phyloP scores from a whole-genome alignment of 1,284 basidiomycete genomes.

The Ganoderma meredithae region DNA sequence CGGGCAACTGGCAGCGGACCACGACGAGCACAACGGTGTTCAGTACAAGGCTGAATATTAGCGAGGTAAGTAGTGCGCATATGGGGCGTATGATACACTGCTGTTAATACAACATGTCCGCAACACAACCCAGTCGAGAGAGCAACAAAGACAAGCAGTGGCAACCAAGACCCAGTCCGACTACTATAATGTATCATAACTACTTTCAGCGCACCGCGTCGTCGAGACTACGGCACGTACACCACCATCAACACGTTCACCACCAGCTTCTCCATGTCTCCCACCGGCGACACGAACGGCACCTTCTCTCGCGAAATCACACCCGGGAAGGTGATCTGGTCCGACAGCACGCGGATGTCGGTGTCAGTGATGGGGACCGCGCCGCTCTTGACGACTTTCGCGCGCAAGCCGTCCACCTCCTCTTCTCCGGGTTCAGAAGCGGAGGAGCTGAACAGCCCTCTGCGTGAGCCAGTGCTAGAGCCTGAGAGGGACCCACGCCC shows the following conservation, averaged over 20 bases:
- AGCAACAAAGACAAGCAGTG: constrained; percentile 18
- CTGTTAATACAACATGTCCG: constrained; percentile 34
- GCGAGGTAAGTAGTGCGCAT: not conserved
- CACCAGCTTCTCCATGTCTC: constrained; percentile 73
- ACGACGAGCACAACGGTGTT: not conserved
- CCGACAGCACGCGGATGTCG: constrained; percentile 67
- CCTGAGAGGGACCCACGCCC: constrained; percentile 42
- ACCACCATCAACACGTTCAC: constrained; percentile 77
- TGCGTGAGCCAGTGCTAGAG: constrained; percentile 42
- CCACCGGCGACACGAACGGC: constrained; percentile 64
- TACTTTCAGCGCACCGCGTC: constrained; percentile 1
- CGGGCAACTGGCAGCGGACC: not conserved
- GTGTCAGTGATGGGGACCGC: constrained; percentile 68
- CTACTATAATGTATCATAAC: constrained; percentile 10
- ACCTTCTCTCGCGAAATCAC: constrained; percentile 72
- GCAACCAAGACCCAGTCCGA: constrained; percentile 11
- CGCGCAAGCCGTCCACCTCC: constrained; percentile 54
- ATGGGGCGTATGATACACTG: constrained; percentile 31
- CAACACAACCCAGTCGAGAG: constrained; percentile 25
- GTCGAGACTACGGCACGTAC: constrained; percentile 57
- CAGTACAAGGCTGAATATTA: constrained; percentile 1
- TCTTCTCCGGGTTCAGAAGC: constrained; percentile 45
- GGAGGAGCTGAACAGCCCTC: constrained; percentile 52
- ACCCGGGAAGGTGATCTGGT: constrained; percentile 53
- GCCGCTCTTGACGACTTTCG: constrained; percentile 70